phyloP scores from a whole-genome alignment of 176 grass and related monocot genomes.

The Aechmea fasciata region DNA sequence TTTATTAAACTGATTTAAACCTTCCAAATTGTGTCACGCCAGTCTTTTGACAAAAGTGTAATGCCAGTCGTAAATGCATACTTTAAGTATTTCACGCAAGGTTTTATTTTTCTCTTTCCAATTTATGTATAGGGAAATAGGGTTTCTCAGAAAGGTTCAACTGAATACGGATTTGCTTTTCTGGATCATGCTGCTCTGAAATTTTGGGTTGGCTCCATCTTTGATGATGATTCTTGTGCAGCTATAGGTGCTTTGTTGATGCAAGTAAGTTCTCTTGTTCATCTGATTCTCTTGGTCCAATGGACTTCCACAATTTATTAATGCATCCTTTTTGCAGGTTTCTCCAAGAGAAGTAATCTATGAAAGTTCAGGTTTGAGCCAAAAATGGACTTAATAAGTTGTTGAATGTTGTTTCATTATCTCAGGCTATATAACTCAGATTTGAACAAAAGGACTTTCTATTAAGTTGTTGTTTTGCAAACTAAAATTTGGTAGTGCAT shows the following conservation, averaged over 20 bases:
- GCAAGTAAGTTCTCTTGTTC: constrained; percentile 48
- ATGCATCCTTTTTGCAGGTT: constrained; percentile 47
- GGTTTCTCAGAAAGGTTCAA: constrained; percentile 13
- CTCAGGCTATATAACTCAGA: constrained; percentile 4
- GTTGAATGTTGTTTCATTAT: no score
- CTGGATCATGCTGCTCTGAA: constrained; percentile 80
- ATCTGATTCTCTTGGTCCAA: constrained; percentile 14
- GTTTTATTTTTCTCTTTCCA: not conserved
- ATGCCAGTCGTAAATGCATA: no score
- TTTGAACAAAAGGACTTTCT: constrained; percentile 7
- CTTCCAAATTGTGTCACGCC: no score
- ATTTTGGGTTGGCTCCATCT: constrained; percentile 80
- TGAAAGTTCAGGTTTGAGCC: constrained; percentile 74
- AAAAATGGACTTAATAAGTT: not conserved
- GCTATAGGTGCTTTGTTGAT: constrained; percentile 82
- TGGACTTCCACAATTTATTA: constrained; percentile 10
- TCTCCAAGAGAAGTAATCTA: constrained; percentile 82
- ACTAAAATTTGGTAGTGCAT: constrained; percentile 4
- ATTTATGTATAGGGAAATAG: constrained; percentile 19
- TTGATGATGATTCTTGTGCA: constrained; percentile 68
- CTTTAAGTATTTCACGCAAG: not conserved
- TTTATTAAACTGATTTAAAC: no score
- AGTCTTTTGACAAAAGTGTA: no score
- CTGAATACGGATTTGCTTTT: constrained; percentile 87
- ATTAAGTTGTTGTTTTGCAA: constrained; percentile 3